Evolutionary conservation across 305 asterid genomes (phyloP).

Genomic region (Rubia occidens): DNA sequence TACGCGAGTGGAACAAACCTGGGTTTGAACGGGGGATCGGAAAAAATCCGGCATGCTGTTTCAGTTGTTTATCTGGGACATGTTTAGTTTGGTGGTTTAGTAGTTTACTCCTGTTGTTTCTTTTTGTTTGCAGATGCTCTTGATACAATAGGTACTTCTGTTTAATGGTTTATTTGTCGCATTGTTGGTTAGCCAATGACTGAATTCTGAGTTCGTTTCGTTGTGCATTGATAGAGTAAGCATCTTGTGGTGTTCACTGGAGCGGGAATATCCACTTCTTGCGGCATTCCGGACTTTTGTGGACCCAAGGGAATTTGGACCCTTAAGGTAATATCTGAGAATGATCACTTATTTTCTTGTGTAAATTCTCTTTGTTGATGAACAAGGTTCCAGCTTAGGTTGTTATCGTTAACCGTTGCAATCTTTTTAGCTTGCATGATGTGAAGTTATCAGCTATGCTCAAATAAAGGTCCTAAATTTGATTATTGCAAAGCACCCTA

Average conservation of each 20-base stretch:
- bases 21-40: too few species aligned
- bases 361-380: not conserved
- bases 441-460: too few species aligned
- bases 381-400: not conserved
- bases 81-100: not conserved
- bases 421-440: conserved; percentile 22
- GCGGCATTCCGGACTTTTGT: conserved; percentile 97
- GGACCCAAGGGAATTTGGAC: conserved; percentile 99
- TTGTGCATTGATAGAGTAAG: conserved; percentile 61
- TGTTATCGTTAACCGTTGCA: not conserved
- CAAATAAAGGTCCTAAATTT: too few species aligned
- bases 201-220: conserved; percentile 14
- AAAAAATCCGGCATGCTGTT: too few species aligned
- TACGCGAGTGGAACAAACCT: too few species aligned
- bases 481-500: too few species aligned
- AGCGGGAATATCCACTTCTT: conserved; percentile 92
- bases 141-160: conserved; percentile 51
- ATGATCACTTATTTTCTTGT: not conserved
- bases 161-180: not conserved
- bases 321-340: conserved; percentile 50
- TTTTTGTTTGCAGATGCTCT: conserved; percentile 40
- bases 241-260: conserved; percentile 94
- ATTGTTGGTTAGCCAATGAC: too few species aligned
- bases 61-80: not conserved
- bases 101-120: not conserved